Conservation (phyloP, 495 filamentous ascomycete genomes). For the Penicillium bialowiezense region DNA sequence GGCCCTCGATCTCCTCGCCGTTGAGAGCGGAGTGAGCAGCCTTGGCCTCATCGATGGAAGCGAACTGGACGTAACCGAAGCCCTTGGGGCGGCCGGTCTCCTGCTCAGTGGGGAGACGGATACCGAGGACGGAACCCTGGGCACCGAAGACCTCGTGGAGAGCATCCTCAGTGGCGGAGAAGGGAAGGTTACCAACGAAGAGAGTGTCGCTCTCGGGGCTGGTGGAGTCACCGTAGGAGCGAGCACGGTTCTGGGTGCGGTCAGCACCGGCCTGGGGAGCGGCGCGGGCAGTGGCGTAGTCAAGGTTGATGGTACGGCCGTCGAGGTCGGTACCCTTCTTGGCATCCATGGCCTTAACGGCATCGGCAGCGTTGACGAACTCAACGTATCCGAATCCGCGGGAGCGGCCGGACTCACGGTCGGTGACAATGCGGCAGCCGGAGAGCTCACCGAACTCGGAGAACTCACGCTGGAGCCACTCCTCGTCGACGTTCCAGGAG, state of each 20-base stretch:
- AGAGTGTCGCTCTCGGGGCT: slow-evolving; percentile 79
- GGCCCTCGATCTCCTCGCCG: slow-evolving; percentile 73
- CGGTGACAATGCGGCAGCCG: slow-evolving; percentile 76
- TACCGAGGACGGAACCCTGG: slow-evolving; percentile 66
- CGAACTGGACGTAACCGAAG: slow-evolving; percentile 89
- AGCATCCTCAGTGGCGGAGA: slow-evolving; percentile 74
- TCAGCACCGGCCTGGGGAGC: slow-evolving; percentile 48
- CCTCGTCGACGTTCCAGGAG: slow-evolving; percentile 93
- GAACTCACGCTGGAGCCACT: slow-evolving; percentile 85
- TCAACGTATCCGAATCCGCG: slow-evolving; percentile 98
- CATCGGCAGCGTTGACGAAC: slow-evolving; percentile 66
- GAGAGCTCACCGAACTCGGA: slow-evolving; percentile 75
- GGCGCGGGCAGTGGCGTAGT: slow-evolving; percentile 74
- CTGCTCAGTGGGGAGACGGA: slow-evolving; percentile 86
- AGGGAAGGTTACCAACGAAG: slow-evolving; percentile 90
- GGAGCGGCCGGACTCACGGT: slow-evolving; percentile 78
- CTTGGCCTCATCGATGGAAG: slow-evolving; percentile 81
- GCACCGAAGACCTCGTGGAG: slow-evolving; percentile 73
- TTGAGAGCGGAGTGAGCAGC: slow-evolving; percentile 69
- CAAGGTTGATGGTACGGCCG: slow-evolving; percentile 82
- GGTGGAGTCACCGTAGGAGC: slow-evolving; percentile 75
- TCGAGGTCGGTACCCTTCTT: slow-evolving; percentile 82
- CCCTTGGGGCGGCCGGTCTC: slow-evolving; percentile 88
- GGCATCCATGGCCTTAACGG: slow-evolving; percentile 71
- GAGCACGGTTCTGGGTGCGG: slow-evolving; percentile 65